phyloP scores from a whole-genome alignment of 106 monocot species.

The Dendrobium officinale region DNA sequence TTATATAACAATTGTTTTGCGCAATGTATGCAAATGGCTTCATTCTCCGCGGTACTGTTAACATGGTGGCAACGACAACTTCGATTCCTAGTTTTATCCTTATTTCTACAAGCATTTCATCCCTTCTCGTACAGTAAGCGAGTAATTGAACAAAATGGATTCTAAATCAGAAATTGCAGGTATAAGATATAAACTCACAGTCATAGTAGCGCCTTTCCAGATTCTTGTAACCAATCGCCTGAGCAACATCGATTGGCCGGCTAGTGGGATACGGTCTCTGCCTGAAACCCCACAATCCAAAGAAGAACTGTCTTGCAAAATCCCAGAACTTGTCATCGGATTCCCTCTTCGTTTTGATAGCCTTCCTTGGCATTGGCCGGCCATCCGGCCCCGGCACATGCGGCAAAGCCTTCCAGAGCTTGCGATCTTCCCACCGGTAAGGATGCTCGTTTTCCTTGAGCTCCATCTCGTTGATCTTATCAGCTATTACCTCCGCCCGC shows the following conservation, averaged over 20 bases:
- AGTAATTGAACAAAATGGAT: background rate
- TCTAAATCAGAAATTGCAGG: background rate
- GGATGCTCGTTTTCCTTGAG: slow-evolving; percentile 68
- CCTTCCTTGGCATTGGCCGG: slow-evolving; percentile 72
- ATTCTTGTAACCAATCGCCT: slow-evolving; percentile 73
- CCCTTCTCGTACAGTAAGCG: background rate
- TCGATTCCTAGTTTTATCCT: background rate
- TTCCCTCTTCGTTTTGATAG: slow-evolving; percentile 62
- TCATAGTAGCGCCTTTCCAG: slow-evolving; percentile 84
- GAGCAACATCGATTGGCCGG: slow-evolving; percentile 65
- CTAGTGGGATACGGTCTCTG: slow-evolving; percentile 77
- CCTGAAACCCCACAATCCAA: slow-evolving; percentile 75
- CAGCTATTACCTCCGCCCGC: slow-evolving; percentile 47
- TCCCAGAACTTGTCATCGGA: slow-evolving; percentile 84
- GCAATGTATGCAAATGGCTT: background rate
- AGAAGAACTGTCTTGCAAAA: slow-evolving; percentile 78
- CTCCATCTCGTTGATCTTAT: slow-evolving; percentile 66
- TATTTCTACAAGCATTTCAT: background rate
- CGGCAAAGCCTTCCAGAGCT: slow-evolving; percentile 67
- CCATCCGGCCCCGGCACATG: slow-evolving; percentile 65
- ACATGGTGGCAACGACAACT: background rate
- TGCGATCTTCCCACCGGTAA: slow-evolving; percentile 51
- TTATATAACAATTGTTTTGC: background rate
- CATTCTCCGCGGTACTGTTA: background rate
- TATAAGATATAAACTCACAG: slow-evolving; percentile 44